These are phyloP conservation scores for Phytophthora boehmeriae DNA, from an alignment of 352 stramenopile species.

Conservation along the genomic window DNA sequence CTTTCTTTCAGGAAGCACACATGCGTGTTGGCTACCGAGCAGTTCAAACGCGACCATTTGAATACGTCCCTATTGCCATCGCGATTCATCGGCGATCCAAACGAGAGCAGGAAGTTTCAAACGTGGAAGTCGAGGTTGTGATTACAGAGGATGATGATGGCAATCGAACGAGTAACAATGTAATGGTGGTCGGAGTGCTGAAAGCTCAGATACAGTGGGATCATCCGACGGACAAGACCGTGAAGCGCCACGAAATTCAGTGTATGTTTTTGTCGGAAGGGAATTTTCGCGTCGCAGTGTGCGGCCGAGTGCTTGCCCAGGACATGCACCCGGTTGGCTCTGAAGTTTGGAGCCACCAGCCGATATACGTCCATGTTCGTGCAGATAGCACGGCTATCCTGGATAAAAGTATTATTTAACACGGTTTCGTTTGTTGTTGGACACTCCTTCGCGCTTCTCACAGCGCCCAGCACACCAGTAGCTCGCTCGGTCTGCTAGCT, in stretches of 20 bases:
- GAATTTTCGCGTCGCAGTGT: conserved; percentile 49
- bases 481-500: too few relatives aligned
- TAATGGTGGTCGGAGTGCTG: conserved; percentile 46
- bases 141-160: conserved; percentile 40
- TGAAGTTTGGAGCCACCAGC: conserved; percentile 52
- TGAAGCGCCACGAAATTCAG: conserved; percentile 45
- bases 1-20: conserved; percentile 29
- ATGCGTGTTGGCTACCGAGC: conserved; percentile 11
- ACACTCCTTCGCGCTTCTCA: background rate
- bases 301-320: conserved; percentile 27
- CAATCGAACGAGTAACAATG: conserved; percentile 25
- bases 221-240: conserved; percentile 3
- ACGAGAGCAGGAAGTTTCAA: conserved; percentile 3
- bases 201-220: conserved; percentile 36
- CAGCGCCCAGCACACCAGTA: too few relatives aligned
- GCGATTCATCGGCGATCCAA: conserved; percentile 14
- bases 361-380: conserved; percentile 47
- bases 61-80: conserved; percentile 34
- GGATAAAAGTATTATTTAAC: conserved; percentile 38
- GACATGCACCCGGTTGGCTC: conserved; percentile 18
- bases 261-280: conserved; percentile 73
- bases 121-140: conserved; percentile 33
- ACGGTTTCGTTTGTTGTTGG: conserved; percentile 3
- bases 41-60: conserved; percentile 24
- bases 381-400: conserved; percentile 7